Percentiles rank a stretch among this genome's conserved stretches.
Conservation (phyloP, 192 early-diverging fungal species). For the Cladochytrium replicatum region DNA sequence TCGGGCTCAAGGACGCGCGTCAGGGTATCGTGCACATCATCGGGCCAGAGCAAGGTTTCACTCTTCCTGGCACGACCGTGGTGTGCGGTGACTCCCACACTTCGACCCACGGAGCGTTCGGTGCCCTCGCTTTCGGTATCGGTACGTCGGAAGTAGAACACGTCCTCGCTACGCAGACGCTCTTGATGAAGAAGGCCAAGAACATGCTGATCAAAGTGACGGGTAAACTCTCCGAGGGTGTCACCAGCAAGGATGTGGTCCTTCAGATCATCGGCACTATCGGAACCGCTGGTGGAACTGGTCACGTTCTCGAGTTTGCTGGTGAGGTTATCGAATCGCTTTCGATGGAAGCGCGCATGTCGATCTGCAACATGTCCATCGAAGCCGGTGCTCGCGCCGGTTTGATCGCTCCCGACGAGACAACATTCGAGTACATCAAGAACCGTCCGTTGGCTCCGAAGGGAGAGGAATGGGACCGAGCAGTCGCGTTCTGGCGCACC, state of each 20-base stretch:
- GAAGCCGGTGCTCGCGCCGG: conserved; percentile 64
- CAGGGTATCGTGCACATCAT: conserved; percentile 68
- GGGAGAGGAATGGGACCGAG: conserved; percentile 49
- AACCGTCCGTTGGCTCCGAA: conserved; percentile 49
- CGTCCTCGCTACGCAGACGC: conserved; percentile 61
- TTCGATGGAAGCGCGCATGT: conserved; percentile 63
- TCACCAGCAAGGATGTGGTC: conserved; percentile 57
- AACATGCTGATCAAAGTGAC: conserved; percentile 54
- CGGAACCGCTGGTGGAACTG: conserved; percentile 63
- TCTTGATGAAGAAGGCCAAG: conserved; percentile 57
- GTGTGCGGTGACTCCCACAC: conserved; percentile 69
- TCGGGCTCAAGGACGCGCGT: conserved; percentile 55
- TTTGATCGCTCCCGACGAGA: conserved; percentile 61
- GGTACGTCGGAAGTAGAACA: conserved; percentile 70
- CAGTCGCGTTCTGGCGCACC: conserved; percentile 51
- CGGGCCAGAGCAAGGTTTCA: conserved; percentile 66
- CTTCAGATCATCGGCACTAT: conserved; percentile 60
- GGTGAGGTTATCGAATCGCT: conserved; percentile 43
- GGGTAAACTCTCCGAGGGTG: conserved; percentile 38
- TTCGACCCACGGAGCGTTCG: conserved; percentile 64
- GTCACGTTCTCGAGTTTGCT: conserved; percentile 60
- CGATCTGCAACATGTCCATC: conserved; percentile 71
- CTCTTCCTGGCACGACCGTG: conserved; percentile 61
- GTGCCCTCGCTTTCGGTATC: conserved; percentile 63
- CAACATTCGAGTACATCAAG: conserved; percentile 59